Evolutionary conservation across 2,329 filamentous ascomycete genomes (phyloP).

Genomic region (Colletotrichum sp.): DNA sequence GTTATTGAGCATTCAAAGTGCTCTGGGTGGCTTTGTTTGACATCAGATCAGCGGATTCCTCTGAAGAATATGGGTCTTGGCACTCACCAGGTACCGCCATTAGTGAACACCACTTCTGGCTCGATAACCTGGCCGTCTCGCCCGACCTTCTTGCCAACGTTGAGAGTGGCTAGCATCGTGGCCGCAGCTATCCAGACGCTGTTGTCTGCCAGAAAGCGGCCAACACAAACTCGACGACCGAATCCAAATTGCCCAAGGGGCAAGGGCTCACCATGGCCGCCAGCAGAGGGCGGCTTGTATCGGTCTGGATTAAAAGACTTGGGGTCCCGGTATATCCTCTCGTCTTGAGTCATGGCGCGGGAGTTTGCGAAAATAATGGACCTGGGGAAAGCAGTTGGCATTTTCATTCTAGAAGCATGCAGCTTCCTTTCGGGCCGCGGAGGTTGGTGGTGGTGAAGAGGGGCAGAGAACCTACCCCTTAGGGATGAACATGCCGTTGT

Average conservation of each 20-base stretch:
- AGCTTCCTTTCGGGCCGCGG: neutral
- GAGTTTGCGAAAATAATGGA: slow-evolving; percentile 47
- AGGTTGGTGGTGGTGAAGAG: neutral
- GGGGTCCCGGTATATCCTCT: slow-evolving; percentile 43
- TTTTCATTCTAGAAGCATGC: slow-evolving; percentile 17
- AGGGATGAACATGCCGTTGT: slow-evolving; percentile 61
- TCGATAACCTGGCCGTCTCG: slow-evolving; percentile 32
- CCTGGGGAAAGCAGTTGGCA: slow-evolving; percentile 3
- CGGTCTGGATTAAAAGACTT: slow-evolving; percentile 51
- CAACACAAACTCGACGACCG: slow-evolving; percentile 36
- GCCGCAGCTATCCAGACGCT: slow-evolving; percentile 41
- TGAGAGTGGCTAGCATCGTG: slow-evolving; percentile 35
- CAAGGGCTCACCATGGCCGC: slow-evolving; percentile 44
- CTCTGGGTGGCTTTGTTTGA: slow-evolving; percentile 31
- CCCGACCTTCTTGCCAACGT: slow-evolving; percentile 33
- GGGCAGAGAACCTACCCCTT: slow-evolving; percentile 40
- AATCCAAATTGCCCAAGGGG: slow-evolving; percentile 45
- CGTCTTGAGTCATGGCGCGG: slow-evolving; percentile 49
- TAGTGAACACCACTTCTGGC: slow-evolving; percentile 17
- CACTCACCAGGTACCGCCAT: slow-evolving; percentile 21
- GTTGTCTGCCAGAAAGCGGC: slow-evolving; percentile 37
- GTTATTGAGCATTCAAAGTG: slow-evolving; percentile 33
- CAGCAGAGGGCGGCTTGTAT: slow-evolving; percentile 34
- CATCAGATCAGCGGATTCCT: neutral
- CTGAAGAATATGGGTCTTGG: neutral